Conservation (phyloP, 1,139 yeast genomes). For the Saccharomyces pastorianus region DNA sequence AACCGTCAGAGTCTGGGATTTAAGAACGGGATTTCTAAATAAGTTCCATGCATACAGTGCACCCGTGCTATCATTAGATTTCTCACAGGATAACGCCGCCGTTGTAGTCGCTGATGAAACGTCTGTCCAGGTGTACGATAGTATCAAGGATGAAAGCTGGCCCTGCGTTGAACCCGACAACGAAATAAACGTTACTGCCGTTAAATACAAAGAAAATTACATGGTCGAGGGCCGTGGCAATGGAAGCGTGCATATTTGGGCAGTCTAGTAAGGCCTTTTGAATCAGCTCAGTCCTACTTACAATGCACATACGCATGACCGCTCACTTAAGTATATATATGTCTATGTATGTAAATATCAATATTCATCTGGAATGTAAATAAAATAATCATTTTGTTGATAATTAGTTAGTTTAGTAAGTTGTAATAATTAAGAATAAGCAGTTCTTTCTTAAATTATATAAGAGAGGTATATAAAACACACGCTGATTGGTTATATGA, state of each 20-base stretch:
- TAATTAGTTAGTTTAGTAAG: too few relatives aligned
- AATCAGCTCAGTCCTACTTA: neutral
- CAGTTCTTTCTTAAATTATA: too few relatives aligned
- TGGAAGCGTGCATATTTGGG: conserved; percentile 57
- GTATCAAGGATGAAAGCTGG: conserved; percentile 46
- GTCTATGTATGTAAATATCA: neutral
- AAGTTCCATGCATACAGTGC: conserved; percentile 52
- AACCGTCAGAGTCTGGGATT: conserved; percentile 63
- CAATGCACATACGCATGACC: neutral
- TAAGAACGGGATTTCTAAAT: conserved; percentile 54
- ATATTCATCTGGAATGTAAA: neutral
- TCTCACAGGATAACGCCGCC: conserved; percentile 38
- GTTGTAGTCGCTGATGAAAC: conserved; percentile 44
- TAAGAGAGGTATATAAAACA: too few relatives aligned
- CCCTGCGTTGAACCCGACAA: conserved; percentile 39
- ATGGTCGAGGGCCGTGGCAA: conserved; percentile 52
- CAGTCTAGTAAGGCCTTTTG: conserved; percentile 27
- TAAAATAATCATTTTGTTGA: too few relatives aligned
- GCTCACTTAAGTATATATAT: neutral
- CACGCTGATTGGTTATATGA: too few relatives aligned
- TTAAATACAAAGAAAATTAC: conserved; percentile 52
- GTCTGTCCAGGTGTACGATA: conserved; percentile 48
- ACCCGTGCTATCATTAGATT: conserved; percentile 45
- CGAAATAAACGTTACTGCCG: conserved; percentile 25
- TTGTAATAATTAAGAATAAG: too few relatives aligned